Evolutionary conservation across 768 basidiomycete species (phyloP), one percentile per base, ranked within the genome.

Genomic region (Boletus pseudo-olivaceus): DNA sequence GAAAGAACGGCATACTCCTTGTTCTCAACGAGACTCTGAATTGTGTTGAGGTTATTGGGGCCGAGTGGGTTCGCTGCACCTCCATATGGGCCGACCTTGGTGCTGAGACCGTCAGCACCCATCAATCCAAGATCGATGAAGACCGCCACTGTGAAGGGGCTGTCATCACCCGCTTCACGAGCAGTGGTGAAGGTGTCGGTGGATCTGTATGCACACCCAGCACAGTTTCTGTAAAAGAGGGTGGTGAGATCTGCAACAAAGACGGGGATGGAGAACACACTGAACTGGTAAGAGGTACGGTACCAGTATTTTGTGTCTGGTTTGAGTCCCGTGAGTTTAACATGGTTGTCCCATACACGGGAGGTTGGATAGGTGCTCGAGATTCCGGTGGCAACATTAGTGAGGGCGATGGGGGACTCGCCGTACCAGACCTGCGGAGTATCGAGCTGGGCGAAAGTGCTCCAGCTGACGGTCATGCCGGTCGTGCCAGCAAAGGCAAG

Each of bases 401-500:
- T 58, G 33, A 67, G 59, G 1, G 57, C n/a, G 19, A 26, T 40
- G 1, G 64, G 66, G 14, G 55, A 57, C 27, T 60, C 37, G 8
- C 66, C 64, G 11, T 67, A 67, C 57, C 59, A 68, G 7, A 67
- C 67, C 45, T 67, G 59, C 0, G 64, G 64, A 7, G 48, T 37
- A 26, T 58, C 66, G 4, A 67, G 54, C 49, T 56, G 64, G 2
- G 38, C 49, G 11, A 53, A 39, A 17, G 66, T 64, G 52, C 47
- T 62, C 66, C 66, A 67, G 50, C 67, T 67, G 15, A 67, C 58
- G 12, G 55, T 64, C 66, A 67, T 68, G 27, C 66, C 67, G 4
- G 58, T 55, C 5, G 63, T 4, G 5, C 66, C 60, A 17, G 64
- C 66, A 55, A 53, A 67, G 9, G 66, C 66, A 5, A 67, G 54